Base-by-base conservation (phyloP, 495 filamentous ascomycete species). In the Podospora pseudopauciseta region DNA sequence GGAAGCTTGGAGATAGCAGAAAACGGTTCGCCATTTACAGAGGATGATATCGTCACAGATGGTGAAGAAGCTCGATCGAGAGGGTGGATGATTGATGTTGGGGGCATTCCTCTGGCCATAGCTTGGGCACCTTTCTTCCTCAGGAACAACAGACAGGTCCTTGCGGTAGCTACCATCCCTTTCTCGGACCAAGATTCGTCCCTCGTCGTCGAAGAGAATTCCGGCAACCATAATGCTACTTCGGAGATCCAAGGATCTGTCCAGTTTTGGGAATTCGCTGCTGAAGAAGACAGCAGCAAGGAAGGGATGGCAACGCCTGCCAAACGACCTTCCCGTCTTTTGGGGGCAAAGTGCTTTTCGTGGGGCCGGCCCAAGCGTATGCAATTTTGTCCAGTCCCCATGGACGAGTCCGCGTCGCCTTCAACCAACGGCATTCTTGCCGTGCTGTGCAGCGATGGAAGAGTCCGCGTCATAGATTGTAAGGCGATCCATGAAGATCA, bases 61-160 rank as follows among this genome's bases (percentile, higher is more conserved):
- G 68, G 74, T 20, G 58, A 64, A 55, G 68, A 69, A 3, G 59
- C 64, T 7, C 20, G 69, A 0, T 75, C 79, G 23, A 49, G 65
- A 5, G 80, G 82, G 11, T 83, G 80, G 80, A 73, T 82, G 65
- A 66, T 85, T 57, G 76, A 85, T 66, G 76, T 80, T 5, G 82
- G 80, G 27, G 80, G 82, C 60, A 77, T 83, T 32, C 75, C 79
- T 13, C 72, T 83, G 28, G 76, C 78, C 15, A 74, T 84, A 69
- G 77, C 69, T 15, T 85, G 82, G 82, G 80, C 78, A 3, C 80
- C 81, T 3, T 63, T 74, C n/a, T 63, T 74, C n/a, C 60, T 72
- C 55, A 67, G 70, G 27, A 66, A 72, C 20, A 67, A 71, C 28
- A 66, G 71, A 19, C 82, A 85, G 71, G 62, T 83, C 60, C 75